These are phyloP conservation scores for Cryphonectria naterciae DNA, from an alignment of 2,329 filamentous ascomycete species.

Conservation along the genomic window DNA sequence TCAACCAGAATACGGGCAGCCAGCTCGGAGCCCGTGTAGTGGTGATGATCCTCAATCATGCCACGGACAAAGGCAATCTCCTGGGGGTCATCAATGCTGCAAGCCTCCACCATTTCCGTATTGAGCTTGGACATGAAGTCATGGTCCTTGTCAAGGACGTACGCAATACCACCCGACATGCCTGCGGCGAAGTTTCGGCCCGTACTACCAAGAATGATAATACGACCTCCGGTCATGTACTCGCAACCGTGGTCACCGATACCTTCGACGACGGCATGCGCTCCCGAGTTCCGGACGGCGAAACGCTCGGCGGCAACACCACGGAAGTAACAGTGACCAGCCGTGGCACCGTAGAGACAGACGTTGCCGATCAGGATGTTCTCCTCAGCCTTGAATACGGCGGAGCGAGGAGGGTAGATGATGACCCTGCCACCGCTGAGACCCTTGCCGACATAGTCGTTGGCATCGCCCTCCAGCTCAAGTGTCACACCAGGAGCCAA, in stretches of 20 bases:
- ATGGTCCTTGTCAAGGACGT: slow-evolving; percentile 85
- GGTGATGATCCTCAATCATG: slow-evolving; percentile 94
- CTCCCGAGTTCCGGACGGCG: slow-evolving; percentile 94
- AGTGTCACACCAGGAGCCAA: slow-evolving; percentile 91
- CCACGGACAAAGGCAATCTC: slow-evolving; percentile 91
- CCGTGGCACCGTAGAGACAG: slow-evolving; percentile 92
- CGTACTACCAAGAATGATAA: slow-evolving; percentile 84
- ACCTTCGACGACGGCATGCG: slow-evolving; percentile 93
- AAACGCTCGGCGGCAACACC: slow-evolving; percentile 96
- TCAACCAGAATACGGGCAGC: slow-evolving; percentile 93
- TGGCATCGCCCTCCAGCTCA: slow-evolving; percentile 92
- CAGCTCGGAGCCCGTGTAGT: slow-evolving; percentile 95
- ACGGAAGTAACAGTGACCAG: slow-evolving; percentile 92
- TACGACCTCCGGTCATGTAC: slow-evolving; percentile 97
- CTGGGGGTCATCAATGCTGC: slow-evolving; percentile 77
- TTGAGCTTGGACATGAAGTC: slow-evolving; percentile 95
- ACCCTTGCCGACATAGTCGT: slow-evolving; percentile 97
- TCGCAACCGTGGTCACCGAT: slow-evolving; percentile 96
- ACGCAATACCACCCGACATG: slow-evolving; percentile 98
- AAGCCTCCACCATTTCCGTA: slow-evolving; percentile 94
- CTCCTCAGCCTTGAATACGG: slow-evolving; percentile 94
- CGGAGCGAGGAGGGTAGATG: slow-evolving; percentile 86
- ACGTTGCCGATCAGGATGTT: slow-evolving; percentile 93
- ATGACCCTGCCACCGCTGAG: slow-evolving; percentile 91
- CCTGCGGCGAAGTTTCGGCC: slow-evolving; percentile 97